Evolutionary conservation across 192 early-diverging fungal genomes (phyloP).

Genomic region (Backusella luteola): DNA sequence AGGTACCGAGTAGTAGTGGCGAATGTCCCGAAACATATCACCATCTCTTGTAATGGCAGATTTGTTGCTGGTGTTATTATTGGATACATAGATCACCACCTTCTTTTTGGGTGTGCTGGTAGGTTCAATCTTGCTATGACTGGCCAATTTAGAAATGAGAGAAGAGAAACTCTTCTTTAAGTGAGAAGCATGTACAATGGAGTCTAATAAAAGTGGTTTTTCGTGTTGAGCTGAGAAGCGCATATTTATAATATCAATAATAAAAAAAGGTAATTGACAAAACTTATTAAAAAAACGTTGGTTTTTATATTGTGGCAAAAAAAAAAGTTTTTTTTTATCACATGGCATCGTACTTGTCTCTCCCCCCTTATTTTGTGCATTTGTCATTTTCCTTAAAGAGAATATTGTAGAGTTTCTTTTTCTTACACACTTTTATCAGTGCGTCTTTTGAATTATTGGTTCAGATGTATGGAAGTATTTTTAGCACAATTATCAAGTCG

Average conservation of each 20-base stretch:
- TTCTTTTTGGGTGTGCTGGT: background rate
- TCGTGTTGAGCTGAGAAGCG: slow-evolving; percentile 6
- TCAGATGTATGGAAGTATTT: background rate
- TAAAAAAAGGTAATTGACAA: slow-evolving; percentile 9
- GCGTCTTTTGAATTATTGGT: slow-evolving; percentile 3
- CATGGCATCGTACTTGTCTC: background rate
- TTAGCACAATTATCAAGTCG: background rate
- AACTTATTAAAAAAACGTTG: background rate
- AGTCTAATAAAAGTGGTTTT: slow-evolving; percentile 5
- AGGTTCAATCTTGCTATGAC: background rate
- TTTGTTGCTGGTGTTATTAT: background rate
- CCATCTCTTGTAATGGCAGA: background rate
- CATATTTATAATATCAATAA: background rate
- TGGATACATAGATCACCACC: slow-evolving; percentile 2
- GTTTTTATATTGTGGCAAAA: background rate
- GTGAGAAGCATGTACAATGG: slow-evolving; percentile 1
- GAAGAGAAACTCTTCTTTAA: background rate
- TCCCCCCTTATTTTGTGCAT: background rate
- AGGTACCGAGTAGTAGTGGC: background rate
- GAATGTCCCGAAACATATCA: slow-evolving; percentile 6
- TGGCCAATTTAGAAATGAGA: background rate
- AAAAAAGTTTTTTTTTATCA: background rate
- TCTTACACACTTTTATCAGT: slow-evolving; percentile 5
- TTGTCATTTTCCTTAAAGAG: slow-evolving; percentile 1
- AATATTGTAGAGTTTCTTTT: background rate